These are phyloP conservation scores for Cercis canadensis DNA, from an alignment of 306 rosid genomes.

Conservation along the genomic window DNA sequence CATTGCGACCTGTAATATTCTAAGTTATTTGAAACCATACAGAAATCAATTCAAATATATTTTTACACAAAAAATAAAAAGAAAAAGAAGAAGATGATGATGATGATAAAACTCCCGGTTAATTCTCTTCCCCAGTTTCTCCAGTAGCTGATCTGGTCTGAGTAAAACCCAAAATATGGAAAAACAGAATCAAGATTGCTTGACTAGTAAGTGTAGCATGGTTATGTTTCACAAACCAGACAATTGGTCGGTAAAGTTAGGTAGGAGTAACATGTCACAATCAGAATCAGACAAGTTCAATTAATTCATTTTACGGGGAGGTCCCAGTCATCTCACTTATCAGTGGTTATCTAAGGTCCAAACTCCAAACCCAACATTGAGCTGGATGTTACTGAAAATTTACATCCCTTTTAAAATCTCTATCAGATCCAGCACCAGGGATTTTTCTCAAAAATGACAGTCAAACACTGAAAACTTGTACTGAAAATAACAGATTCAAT, in stretches of 20 bases:
- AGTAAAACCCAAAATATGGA: background rate
- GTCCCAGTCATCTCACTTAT: background rate
- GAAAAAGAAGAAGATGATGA: background rate
- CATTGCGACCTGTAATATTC: background rate
- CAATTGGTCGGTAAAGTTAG: background rate
- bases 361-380: background rate
- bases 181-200: background rate
- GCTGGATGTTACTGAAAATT: background rate
- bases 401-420: background rate
- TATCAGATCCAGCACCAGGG: background rate
- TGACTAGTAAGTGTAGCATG: background rate
- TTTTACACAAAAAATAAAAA: background rate
- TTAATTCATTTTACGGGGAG: background rate
- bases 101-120: constrained; percentile 19
- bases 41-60: background rate
- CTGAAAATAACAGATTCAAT: constrained; percentile 2
- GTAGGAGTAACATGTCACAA: background rate
- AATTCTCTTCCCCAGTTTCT: background rate
- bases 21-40: background rate
- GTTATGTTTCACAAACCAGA: background rate
- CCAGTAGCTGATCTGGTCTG: too few species aligned
- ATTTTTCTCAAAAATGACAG: background rate
- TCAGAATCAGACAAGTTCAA: background rate
- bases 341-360: background rate
- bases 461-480: background rate